Conservation (phyloP, 768 basidiomycete genomes). For the Cystofilobasidium capitatum region DNA sequence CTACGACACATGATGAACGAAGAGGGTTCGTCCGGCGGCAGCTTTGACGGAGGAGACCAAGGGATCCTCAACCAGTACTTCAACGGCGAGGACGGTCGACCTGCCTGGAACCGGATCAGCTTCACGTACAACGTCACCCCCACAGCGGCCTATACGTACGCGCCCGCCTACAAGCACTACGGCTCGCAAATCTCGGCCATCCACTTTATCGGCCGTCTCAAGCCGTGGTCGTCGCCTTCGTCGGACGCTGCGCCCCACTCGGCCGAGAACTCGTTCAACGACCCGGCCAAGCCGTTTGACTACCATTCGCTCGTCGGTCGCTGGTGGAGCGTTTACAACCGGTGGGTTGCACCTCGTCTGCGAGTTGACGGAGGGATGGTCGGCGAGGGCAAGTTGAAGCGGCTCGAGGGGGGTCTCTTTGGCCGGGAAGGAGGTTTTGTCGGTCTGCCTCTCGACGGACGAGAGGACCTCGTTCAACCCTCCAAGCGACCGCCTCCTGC, state of each 20-base stretch:
- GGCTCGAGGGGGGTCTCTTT: slow-evolving; percentile 10
- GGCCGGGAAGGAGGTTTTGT: slow-evolving; percentile 53
- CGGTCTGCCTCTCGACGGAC: slow-evolving; percentile 74
- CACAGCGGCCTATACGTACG: slow-evolving; percentile 95
- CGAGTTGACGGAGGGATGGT: slow-evolving; percentile 58
- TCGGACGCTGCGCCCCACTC: slow-evolving; percentile 50
- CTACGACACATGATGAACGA: slow-evolving; percentile 54
- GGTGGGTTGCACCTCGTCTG: slow-evolving; percentile 52
- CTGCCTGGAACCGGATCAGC: slow-evolving; percentile 88
- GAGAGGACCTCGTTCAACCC: slow-evolving; percentile 75
- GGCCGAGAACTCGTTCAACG: slow-evolving; percentile 12
- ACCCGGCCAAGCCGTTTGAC: slow-evolving; percentile 47
- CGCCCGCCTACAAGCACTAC: slow-evolving; percentile 90
- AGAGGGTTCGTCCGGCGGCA: slow-evolving; percentile 50
- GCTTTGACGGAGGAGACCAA: slow-evolving; percentile 98
- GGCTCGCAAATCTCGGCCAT: slow-evolving; percentile 75
- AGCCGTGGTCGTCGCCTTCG: slow-evolving; percentile 77
- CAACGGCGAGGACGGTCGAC: slow-evolving; percentile 23
- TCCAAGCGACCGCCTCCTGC: background rate
- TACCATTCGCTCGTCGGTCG: slow-evolving; percentile 74
- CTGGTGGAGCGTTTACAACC: slow-evolving; percentile 87
- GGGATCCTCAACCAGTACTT: slow-evolving; percentile 43
- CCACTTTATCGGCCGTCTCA: slow-evolving; percentile 92
- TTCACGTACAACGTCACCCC: slow-evolving; percentile 97
- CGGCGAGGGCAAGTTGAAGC: slow-evolving; percentile 48